A percentile compares a stretch with the other conserved stretches of the same genome.
phyloP scores from a whole-genome alignment of 2,329 filamentous ascomycete species.

The Sclerotinia nivalis region DNA sequence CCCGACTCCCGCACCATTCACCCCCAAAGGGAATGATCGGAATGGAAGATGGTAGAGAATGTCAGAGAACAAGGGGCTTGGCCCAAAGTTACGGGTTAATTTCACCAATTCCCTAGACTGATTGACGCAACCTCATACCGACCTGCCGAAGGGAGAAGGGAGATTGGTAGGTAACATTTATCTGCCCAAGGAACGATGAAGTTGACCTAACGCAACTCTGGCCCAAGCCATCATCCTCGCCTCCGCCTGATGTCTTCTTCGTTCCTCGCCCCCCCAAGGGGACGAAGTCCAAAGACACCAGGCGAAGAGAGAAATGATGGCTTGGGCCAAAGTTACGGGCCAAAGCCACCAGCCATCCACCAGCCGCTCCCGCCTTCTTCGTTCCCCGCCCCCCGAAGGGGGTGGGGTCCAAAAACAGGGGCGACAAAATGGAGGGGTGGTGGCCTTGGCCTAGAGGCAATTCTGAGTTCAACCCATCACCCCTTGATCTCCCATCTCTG shows the following conservation, averaged over 20 bases:
- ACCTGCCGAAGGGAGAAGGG: background rate
- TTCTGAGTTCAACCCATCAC: too few relatives aligned
- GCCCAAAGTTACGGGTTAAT: background rate
- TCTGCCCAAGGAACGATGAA: background rate
- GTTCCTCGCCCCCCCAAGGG: background rate
- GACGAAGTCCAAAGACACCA: background rate
- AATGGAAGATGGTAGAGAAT: background rate
- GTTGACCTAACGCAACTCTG: slow-evolving; percentile 13
- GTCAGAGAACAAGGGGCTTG: background rate
- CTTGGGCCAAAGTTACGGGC: background rate
- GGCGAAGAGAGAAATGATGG: background rate
- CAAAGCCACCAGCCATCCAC: background rate
- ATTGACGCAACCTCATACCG: background rate
- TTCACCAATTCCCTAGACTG: too few relatives aligned
- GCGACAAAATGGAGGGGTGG: background rate
- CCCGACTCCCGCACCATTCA: background rate
- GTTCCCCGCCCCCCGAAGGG: background rate
- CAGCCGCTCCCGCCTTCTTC: background rate
- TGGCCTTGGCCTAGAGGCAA: background rate
- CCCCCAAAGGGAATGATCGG: background rate
- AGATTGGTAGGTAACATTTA: background rate
- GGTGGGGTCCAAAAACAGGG: background rate
- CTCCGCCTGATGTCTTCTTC: background rate
- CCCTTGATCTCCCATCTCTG: background rate
- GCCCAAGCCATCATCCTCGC: background rate